Conservation (phyloP, 208 protist species). For the Herpetomonas tarakana region DNA sequence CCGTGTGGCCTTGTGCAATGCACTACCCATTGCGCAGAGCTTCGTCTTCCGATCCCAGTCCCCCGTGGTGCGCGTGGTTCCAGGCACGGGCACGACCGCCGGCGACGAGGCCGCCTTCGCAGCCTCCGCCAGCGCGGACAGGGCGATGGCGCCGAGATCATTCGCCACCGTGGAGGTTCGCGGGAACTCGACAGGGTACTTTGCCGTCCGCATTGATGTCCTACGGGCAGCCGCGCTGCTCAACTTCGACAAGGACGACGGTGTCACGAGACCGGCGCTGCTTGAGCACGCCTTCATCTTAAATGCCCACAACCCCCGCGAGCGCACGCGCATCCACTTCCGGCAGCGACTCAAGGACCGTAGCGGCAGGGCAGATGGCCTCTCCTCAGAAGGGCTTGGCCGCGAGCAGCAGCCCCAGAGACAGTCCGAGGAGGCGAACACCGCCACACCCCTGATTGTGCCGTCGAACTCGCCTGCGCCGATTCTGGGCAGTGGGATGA, state of each 20-base stretch:
- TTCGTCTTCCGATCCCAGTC: slow-evolving; percentile 44
- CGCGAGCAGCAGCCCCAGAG: neutral
- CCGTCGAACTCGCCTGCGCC: neutral
- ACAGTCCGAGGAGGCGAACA: neutral
- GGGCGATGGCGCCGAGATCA: neutral
- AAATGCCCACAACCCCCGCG: slow-evolving; percentile 64
- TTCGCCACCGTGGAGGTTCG: slow-evolving; percentile 25
- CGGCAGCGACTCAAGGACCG: slow-evolving; percentile 14
- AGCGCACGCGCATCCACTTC: slow-evolving; percentile 61
- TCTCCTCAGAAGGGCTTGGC: neutral
- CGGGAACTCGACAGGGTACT: slow-evolving; percentile 30
- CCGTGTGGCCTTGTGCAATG: slow-evolving; percentile 15
- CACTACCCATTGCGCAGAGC: slow-evolving; percentile 12
- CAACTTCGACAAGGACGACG: slow-evolving; percentile 59
- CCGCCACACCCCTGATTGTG: neutral
- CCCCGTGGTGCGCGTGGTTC: slow-evolving; percentile 22
- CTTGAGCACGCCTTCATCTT: slow-evolving; percentile 72
- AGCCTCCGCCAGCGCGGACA: neutral
- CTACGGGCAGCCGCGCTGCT: slow-evolving; percentile 53
- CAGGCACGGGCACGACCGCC: slow-evolving; percentile 9
- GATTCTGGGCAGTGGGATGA: neutral
- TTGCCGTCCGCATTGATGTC: slow-evolving; percentile 69
- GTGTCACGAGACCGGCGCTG: slow-evolving; percentile 27
- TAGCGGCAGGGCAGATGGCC: neutral
- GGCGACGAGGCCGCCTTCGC: slow-evolving; percentile 1